Evolutionary conservation across 768 basidiomycete genomes (phyloP).

Genomic region (Auricularia cornea): DNA sequence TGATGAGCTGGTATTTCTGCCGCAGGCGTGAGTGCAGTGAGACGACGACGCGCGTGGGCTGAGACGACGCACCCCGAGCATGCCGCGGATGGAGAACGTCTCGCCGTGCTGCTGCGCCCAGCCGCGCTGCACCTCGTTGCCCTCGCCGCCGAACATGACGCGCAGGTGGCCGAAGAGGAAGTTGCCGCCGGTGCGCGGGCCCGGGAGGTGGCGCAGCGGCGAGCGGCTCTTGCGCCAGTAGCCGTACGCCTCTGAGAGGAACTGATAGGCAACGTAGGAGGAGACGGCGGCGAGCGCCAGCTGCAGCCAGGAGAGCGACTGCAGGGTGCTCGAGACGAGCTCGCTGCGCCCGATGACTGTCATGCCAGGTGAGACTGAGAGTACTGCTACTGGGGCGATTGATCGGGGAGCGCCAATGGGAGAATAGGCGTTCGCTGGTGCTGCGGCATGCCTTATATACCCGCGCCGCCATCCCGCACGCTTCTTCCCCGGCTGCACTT

Average conservation of each 20-base stretch:
- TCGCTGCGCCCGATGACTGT: background rate
- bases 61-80: background rate
- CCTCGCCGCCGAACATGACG: background rate
- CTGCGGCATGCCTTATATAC: too few species aligned
- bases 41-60: background rate
- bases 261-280: background rate
- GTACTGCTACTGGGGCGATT: too few species aligned
- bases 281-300: background rate
- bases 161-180: background rate
- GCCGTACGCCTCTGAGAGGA: background rate
- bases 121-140: background rate
- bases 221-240: slow-evolving; percentile 18
- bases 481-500: too few species aligned
- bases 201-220: slow-evolving; percentile 40
- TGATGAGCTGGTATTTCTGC: slow-evolving; percentile 34
- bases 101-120: background rate
- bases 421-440: too few species aligned
- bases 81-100: background rate
- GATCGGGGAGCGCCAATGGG: too few species aligned
- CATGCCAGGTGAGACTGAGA: background rate
- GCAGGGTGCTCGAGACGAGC: background rate
- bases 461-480: too few species aligned
- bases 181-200: slow-evolving; percentile 23
- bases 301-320: background rate
- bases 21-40: background rate